Percentiles rank a stretch among this genome's conserved stretches.
Evolutionary conservation across 495 filamentous ascomycete genomes (phyloP).

Genomic region (Podospora comata): DNA sequence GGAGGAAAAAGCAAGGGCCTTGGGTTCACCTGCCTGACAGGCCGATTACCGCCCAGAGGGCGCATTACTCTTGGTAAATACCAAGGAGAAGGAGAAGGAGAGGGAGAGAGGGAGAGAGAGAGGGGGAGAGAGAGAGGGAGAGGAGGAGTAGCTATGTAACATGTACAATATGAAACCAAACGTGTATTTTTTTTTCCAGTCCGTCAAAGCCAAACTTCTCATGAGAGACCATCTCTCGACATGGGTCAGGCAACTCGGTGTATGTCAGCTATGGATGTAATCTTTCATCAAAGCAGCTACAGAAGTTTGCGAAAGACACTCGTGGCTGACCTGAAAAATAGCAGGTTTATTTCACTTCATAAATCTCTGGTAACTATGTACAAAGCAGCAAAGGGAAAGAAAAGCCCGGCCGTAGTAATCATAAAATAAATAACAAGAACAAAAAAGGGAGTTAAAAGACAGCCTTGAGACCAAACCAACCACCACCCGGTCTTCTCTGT

Average conservation of each 20-base stretch:
- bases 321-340: not conserved
- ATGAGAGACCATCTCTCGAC: no score
- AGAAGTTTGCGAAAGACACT: no score
- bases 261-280: no score
- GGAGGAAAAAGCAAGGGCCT: conserved; percentile 64
- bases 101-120: not conserved
- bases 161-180: not conserved
- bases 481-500: not conserved
- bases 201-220: not conserved
- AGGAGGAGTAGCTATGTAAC: not conserved
- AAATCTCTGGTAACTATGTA: not conserved
- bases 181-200: not conserved
- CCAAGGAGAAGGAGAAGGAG: not conserved
- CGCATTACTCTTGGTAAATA: conserved; percentile 81
- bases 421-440: not conserved
- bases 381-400: not conserved
- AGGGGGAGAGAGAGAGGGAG: not conserved
- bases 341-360: not conserved
- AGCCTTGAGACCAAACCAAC: not conserved
- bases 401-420: not conserved
- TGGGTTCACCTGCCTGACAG: conserved; percentile 85
- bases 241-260: no score
- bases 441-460: not conserved
- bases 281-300: no score
- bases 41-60: conserved; percentile 72